Conservation (phyloP, 768 basidiomycete genomes). For the Pisolithus albus region DNA sequence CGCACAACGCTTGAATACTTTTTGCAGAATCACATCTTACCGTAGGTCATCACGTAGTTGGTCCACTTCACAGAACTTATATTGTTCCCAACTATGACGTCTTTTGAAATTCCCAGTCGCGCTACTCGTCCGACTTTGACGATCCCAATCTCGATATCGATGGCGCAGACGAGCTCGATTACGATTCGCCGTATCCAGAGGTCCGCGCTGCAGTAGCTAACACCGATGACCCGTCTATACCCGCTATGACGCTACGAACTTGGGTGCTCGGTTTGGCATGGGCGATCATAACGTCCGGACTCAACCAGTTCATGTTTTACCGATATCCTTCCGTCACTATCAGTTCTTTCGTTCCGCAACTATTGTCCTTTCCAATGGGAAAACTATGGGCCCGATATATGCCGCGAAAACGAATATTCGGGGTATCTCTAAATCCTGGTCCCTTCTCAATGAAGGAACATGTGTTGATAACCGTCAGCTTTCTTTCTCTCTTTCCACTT, state of each 20-base stretch:
- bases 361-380: conserved; percentile 67
- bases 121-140: conserved; percentile 8
- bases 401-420: conserved; percentile 52
- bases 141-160: conserved; percentile 23
- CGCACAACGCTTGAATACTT: not conserved
- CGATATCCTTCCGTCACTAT: conserved; percentile 63
- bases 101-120: not conserved
- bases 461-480: conserved; percentile 52
- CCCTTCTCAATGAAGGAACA: conserved; percentile 75
- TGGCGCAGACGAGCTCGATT: conserved; percentile 29
- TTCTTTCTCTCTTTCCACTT: conserved; percentile 1
- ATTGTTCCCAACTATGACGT: not conserved
- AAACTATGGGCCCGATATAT: conserved; percentile 46
- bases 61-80: not conserved
- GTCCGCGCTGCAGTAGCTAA: conserved; percentile 65
- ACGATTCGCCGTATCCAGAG: conserved; percentile 70
- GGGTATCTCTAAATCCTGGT: conserved; percentile 63
- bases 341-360: conserved; percentile 60
- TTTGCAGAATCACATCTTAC: conserved; percentile 13
- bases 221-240: conserved; percentile 61
- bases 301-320: conserved; percentile 77
- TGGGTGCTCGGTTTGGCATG: conserved; percentile 69
- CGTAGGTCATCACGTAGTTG: conserved; percentile 10
- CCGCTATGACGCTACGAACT: conserved; percentile 55
- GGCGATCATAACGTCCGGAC: conserved; percentile 56